Evolutionary conservation across 2,329 filamentous ascomycete genomes (phyloP).

Genomic region (Cladosporium velox): DNA sequence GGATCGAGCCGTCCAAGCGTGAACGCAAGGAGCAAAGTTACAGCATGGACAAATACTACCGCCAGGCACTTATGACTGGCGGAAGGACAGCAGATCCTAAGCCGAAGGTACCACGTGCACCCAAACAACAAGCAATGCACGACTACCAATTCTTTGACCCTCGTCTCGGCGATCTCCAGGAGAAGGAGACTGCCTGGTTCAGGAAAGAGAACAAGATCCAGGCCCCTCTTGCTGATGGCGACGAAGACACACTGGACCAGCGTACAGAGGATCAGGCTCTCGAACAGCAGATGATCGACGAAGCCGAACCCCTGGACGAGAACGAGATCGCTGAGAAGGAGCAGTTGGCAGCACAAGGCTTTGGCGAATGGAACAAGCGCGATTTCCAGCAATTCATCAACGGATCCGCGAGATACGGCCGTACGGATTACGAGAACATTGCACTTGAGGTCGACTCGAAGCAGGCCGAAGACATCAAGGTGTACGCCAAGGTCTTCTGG

Average conservation of each 20-base stretch:
- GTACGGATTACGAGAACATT: constrained; percentile 81
- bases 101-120: constrained; percentile 91
- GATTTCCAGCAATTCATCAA: constrained; percentile 99
- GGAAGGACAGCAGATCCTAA: constrained; percentile 79
- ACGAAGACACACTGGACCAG: constrained; percentile 82
- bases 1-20: constrained; percentile 98
- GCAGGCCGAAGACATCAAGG: constrained; percentile 77
- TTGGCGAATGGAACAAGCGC: constrained; percentile 91
- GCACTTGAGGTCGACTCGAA: constrained; percentile 91
- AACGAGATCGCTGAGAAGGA: constrained; percentile 88
- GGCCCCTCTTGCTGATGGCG: constrained; percentile 81
- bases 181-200: constrained; percentile 93
- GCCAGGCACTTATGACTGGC: constrained; percentile 82
- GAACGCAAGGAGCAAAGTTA: constrained; percentile 98
- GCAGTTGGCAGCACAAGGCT: constrained; percentile 77
- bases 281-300: constrained; percentile 91
- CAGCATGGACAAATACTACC: constrained; percentile 98
- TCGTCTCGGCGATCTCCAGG: constrained; percentile 82
- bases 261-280: constrained; percentile 84
- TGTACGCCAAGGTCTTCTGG: constrained; percentile 96
- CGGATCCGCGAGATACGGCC: constrained; percentile 88
- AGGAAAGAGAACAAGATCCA: constrained; percentile 97
- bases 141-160: constrained; percentile 97
- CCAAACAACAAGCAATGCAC: constrained; percentile 87
- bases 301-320: constrained; percentile 82